Evolutionary conservation across 331 rosid species (phyloP).

Genomic region (Rhamnella rubrinervis): DNA sequence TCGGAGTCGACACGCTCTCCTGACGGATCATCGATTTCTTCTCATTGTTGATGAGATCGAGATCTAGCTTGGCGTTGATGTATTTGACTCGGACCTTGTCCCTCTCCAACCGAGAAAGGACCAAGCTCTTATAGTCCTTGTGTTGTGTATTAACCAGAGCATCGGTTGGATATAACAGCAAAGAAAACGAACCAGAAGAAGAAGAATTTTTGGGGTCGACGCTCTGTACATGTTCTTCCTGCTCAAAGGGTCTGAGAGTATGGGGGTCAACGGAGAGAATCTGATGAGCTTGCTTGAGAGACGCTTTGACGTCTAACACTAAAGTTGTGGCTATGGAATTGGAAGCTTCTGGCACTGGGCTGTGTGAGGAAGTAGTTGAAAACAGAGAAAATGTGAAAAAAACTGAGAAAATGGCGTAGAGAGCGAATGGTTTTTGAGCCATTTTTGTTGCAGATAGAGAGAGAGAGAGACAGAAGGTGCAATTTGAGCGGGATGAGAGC

Average conservation of each 20-base stretch:
- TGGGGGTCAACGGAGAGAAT: constrained; percentile 45
- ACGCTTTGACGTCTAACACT: constrained; percentile 11
- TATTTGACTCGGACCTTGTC: neutral
- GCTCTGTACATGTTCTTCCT: constrained; percentile 4
- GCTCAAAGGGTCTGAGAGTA: constrained; percentile 3
- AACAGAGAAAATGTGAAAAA: too few species aligned
- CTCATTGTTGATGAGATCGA: neutral
- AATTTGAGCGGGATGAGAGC: too few species aligned
- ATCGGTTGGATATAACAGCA: neutral
- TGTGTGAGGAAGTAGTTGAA: too few species aligned
- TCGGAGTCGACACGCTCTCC: neutral
- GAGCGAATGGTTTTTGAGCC: too few species aligned
- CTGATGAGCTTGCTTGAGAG: constrained; percentile 51
- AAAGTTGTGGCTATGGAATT: neutral
- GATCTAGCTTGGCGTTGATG: neutral
- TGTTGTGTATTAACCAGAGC: neutral
- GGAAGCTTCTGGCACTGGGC: too few species aligned
- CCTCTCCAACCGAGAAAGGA: neutral
- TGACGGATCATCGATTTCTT: neutral
- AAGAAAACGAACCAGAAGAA: constrained; percentile 19
- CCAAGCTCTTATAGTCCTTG: neutral
- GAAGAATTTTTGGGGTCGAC: constrained; percentile 16
- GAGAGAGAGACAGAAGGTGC: too few species aligned
- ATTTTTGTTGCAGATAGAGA: too few species aligned
- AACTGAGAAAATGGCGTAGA: too few species aligned